Evolutionary conservation across 2,329 filamentous ascomycete genomes (phyloP).

Genomic region (Paraphaeosphaeria sporulosa): DNA sequence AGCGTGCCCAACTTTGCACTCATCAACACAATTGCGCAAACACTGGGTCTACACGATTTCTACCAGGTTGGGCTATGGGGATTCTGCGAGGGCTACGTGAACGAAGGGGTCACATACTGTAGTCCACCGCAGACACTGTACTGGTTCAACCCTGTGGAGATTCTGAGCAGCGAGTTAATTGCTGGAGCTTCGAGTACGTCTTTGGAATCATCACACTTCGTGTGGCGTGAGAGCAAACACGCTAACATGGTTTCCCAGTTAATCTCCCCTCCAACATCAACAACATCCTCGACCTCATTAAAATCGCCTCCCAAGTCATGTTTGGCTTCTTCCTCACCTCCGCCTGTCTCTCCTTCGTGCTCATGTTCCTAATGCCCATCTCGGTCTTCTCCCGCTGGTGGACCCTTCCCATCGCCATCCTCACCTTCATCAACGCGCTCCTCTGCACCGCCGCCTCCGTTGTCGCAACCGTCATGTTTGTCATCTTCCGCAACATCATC

Average conservation of each 20-base stretch:
- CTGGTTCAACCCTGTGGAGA: constrained; percentile 90
- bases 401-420: constrained; percentile 71
- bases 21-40: constrained; percentile 87
- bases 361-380: constrained; percentile 70
- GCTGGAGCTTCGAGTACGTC: constrained; percentile 75
- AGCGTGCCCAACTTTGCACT: constrained; percentile 75
- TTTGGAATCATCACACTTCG: background rate
- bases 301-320: constrained; percentile 82
- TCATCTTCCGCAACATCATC: constrained; percentile 81
- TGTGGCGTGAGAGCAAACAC: background rate
- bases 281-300: constrained; percentile 76
- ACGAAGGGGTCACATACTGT: constrained; percentile 78
- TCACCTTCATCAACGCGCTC: constrained; percentile 73
- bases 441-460: constrained; percentile 73
- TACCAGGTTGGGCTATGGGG: constrained; percentile 93
- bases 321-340: constrained; percentile 84
- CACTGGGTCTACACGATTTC: constrained; percentile 89
- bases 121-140: constrained; percentile 74
- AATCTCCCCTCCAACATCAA: constrained; percentile 78
- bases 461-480: constrained; percentile 83
- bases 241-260: constrained; percentile 56
- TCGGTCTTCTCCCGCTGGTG: constrained; percentile 61
- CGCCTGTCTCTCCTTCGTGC: constrained; percentile 72
- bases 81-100: constrained; percentile 85
- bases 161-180: constrained; percentile 81